phyloP scores from a whole-genome alignment of 2,329 filamentous ascomycete species.

The Parascedosporium putredinis region DNA sequence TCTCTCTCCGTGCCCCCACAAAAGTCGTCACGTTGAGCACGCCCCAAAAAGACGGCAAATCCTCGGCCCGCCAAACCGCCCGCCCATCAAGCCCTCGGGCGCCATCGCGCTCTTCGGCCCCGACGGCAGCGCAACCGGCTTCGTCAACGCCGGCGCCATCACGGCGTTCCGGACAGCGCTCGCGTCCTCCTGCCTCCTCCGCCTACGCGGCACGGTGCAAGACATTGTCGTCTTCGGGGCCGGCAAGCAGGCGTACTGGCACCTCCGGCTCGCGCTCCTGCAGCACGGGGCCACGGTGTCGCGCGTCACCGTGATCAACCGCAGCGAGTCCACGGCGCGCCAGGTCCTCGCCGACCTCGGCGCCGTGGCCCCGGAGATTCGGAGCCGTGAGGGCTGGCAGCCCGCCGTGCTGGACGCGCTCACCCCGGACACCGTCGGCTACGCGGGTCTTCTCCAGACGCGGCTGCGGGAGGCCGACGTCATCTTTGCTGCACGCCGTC shows the following conservation, averaged over 20 bases:
- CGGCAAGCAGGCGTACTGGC: constrained; percentile 90
- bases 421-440: constrained; percentile 62
- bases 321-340: constrained; percentile 41
- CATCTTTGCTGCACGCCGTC: constrained; percentile 85
- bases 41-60: constrained; percentile 18
- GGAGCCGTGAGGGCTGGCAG: constrained; percentile 50
- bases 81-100: constrained; percentile 43
- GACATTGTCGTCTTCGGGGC: constrained; percentile 78
- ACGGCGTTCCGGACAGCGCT: constrained; percentile 76
- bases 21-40: constrained; percentile 54
- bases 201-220: constrained; percentile 57
- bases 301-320: constrained; percentile 75
- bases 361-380: constrained; percentile 35
- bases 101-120: constrained; percentile 59
- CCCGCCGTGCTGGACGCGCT: constrained; percentile 57
- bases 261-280: constrained; percentile 73
- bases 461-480: constrained; percentile 64
- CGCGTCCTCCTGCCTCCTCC: constrained; percentile 55
- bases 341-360: constrained; percentile 20
- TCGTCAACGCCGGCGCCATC: constrained; percentile 63
- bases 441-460: constrained; percentile 54
- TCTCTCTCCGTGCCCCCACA: background rate
- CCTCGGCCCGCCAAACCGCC: constrained; percentile 16
- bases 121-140: constrained; percentile 51
- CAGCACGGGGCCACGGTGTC: constrained; percentile 61